Evolutionary conservation across 352 stramenopile genomes (phyloP).

Genomic region (Pythium rishiriense): DNA sequence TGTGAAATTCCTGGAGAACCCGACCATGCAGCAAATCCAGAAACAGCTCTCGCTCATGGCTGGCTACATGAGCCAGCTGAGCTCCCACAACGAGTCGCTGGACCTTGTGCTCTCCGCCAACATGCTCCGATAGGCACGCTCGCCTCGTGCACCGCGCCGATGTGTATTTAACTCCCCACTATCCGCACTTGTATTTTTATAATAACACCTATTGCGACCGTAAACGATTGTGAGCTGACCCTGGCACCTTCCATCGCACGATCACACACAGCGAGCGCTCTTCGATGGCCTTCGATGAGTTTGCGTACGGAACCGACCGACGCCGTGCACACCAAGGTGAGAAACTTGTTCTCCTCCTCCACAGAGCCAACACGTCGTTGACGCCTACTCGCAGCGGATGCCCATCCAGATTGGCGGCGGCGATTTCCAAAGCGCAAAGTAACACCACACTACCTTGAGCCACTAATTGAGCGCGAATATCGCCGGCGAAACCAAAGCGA

Average conservation of each 20-base stretch:
- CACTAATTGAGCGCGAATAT: not conserved
- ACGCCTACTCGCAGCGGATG: no score
- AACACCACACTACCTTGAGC: not conserved
- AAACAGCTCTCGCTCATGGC: slow-evolving; percentile 66
- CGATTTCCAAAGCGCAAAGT: not conserved
- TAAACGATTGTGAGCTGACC: not conserved
- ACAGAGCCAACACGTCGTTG: no score
- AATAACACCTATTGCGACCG: not conserved
- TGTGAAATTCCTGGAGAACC: slow-evolving; percentile 78
- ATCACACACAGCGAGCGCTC: not conserved
- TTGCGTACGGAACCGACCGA: no score
- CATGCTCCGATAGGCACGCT: slow-evolving; percentile 69
- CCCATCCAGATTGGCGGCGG: not conserved
- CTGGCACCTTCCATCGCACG: not conserved
- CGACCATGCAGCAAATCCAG: slow-evolving; percentile 69
- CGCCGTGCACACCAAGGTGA: no score
- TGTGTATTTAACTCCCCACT: slow-evolving; percentile 27
- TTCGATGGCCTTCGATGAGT: not conserved
- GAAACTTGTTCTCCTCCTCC: no score
- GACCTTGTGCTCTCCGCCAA: slow-evolving; percentile 72
- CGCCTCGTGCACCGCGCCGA: not conserved
- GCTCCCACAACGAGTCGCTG: slow-evolving; percentile 55
- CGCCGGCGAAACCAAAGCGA: slow-evolving; percentile 17
- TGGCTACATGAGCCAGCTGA: slow-evolving; percentile 66
- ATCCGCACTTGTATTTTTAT: slow-evolving; percentile 18